Evolutionary conservation across 2,329 filamentous ascomycete genomes (phyloP).

Genomic region (Fusarium drepaniforme): DNA sequence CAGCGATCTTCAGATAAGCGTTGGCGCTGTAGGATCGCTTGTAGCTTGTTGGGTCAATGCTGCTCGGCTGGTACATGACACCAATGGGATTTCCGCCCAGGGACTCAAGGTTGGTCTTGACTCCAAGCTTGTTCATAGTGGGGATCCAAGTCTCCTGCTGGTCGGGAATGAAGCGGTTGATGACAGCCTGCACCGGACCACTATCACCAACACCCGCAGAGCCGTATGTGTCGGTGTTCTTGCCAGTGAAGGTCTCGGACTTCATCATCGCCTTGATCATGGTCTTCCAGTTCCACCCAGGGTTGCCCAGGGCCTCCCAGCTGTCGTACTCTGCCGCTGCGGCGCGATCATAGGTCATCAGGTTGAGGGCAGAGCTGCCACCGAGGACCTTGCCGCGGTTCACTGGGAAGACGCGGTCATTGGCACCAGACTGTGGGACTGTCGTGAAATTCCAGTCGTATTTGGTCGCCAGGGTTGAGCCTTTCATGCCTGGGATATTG

Average conservation of each 20-base stretch:
- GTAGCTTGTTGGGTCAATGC: constrained; percentile 57
- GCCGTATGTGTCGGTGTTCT: constrained; percentile 29
- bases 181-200: constrained; percentile 39
- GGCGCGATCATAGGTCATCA: constrained; percentile 53
- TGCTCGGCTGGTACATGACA: constrained; percentile 61
- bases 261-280: constrained; percentile 50
- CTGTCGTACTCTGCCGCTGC: constrained; percentile 51
- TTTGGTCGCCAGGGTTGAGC: constrained; percentile 41
- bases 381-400: constrained; percentile 63
- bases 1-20: constrained; percentile 56
- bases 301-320: constrained; percentile 53
- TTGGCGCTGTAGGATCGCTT: constrained; percentile 61
- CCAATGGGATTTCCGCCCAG: constrained; percentile 60
- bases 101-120: constrained; percentile 53
- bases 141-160: constrained; percentile 59
- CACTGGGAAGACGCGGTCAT: constrained; percentile 54
- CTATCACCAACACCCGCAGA: constrained; percentile 21
- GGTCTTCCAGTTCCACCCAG: constrained; percentile 52
- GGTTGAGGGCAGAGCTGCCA: constrained; percentile 51
- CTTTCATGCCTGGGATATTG: constrained; percentile 49
- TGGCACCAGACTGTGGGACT: constrained; percentile 53
- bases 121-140: constrained; percentile 56
- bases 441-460: constrained; percentile 61
- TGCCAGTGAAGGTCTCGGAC: constrained; percentile 36
- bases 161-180: constrained; percentile 56